Evolutionary conservation across 805 yeast species (phyloP).

Genomic region (Millerago galiae): DNA sequence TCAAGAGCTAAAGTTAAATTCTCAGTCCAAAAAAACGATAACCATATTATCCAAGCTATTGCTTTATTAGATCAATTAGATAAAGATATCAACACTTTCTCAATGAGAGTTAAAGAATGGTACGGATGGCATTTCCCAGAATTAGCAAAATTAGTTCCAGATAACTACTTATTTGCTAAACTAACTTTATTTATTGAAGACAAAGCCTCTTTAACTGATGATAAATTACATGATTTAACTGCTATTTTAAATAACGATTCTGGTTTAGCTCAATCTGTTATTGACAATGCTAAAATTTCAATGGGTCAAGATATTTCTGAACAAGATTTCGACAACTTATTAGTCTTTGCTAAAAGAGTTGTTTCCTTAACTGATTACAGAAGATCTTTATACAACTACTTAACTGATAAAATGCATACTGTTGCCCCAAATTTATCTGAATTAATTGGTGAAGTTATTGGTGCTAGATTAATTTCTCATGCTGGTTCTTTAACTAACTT

Average conservation of each 20-base stretch:
- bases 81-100: conserved; percentile 95
- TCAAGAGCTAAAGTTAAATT: conserved; percentile 99
- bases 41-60: conserved; percentile 98
- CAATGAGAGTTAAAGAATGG: conserved; percentile 99
- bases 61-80: conserved; percentile 94
- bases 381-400: conserved; percentile 71
- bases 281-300: conserved; percentile 92
- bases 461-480: conserved; percentile 96
- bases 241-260: conserved; percentile 80
- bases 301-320: conserved; percentile 99
- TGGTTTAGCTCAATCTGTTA: conserved; percentile 82
- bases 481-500: conserved; percentile 96
- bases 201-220: conserved; percentile 76
- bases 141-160: conserved; percentile 96
- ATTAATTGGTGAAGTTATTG: conserved; percentile 97
- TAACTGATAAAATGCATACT: conserved; percentile 92
- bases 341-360: conserved; percentile 89
- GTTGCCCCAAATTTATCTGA: conserved; percentile 97
- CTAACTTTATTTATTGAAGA: conserved; percentile 79
- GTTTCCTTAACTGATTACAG: conserved; percentile 90
- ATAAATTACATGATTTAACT: conserved; percentile 83
- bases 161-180: conserved; percentile 93
- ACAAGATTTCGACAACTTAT: conserved; percentile 87
- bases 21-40: conserved; percentile 96
- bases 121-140: conserved; percentile 99